These are phyloP conservation scores for Coemansia pectinata DNA, from an alignment of 192 early-diverging fungal species.

Conservation along the genomic window DNA sequence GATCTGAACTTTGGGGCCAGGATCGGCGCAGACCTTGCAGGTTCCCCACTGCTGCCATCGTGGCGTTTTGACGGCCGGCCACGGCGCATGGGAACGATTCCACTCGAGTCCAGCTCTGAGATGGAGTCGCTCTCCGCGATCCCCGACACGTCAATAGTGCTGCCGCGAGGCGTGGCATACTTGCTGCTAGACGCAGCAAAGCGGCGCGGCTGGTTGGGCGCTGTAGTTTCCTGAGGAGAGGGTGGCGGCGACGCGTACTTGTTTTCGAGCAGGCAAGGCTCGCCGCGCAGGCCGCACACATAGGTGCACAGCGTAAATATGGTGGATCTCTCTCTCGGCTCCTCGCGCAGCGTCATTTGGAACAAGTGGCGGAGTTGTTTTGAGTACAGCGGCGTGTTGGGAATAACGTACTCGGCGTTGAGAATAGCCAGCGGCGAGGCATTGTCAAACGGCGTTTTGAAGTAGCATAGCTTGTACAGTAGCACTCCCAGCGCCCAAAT, in stretches of 20 bases:
- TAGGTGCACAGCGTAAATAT: constrained; percentile 76
- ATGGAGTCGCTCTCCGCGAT: constrained; percentile 19
- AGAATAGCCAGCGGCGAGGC: constrained; percentile 83
- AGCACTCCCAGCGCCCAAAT: constrained; percentile 90
- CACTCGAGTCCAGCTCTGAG: constrained; percentile 50
- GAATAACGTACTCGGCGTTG: constrained; percentile 82
- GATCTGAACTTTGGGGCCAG: not conserved
- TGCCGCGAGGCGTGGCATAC: constrained; percentile 24
- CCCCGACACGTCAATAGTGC: constrained; percentile 23
- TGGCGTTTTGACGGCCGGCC: constrained; percentile 69
- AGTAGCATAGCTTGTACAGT: constrained; percentile 95
- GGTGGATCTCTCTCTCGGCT: constrained; percentile 72
- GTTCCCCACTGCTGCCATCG: not conserved
- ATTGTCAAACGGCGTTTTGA: constrained; percentile 94
- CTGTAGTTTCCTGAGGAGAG: constrained; percentile 14
- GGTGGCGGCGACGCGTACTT: constrained; percentile 37
- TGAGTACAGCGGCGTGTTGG: constrained; percentile 70
- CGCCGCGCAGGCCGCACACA: constrained; percentile 62
- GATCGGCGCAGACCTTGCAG: not conserved
- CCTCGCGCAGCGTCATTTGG: constrained; percentile 73
- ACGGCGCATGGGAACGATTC: constrained; percentile 83
- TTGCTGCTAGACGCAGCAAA: constrained; percentile 30
- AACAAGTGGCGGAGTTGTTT: constrained; percentile 59
- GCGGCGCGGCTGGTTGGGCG: constrained; percentile 29
- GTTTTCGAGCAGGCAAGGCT: constrained; percentile 45